Conservation (phyloP, 192 early-diverging fungal species). For the Entomortierella chlamydospora region DNA sequence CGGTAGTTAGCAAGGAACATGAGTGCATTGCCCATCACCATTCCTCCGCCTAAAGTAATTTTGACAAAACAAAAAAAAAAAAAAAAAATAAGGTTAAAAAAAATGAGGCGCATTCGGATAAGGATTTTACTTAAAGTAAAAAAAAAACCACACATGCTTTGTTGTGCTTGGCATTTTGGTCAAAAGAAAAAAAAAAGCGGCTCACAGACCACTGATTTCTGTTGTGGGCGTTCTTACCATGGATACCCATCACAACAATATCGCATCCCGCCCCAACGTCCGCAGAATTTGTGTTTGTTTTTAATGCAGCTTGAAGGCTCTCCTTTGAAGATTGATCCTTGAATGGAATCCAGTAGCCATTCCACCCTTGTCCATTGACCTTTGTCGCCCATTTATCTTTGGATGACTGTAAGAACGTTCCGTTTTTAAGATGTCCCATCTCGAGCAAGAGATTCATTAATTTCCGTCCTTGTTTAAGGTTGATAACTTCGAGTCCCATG, state of each 20-base stretch:
- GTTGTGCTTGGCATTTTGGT: too few relatives aligned
- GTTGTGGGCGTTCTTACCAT: slow-evolving; percentile 22
- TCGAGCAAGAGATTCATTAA: slow-evolving; percentile 18
- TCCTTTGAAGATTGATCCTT: slow-evolving; percentile 31
- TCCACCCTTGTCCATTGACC: slow-evolving; percentile 34
- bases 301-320: not conserved
- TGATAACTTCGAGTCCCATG: slow-evolving; percentile 24
- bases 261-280: slow-evolving; percentile 45
- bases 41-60: slow-evolving; percentile 37
- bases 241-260: slow-evolving; percentile 48
- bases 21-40: slow-evolving; percentile 36
- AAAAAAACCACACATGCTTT: too few relatives aligned
- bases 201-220: not conserved
- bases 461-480: slow-evolving; percentile 15
- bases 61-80: slow-evolving; percentile 13
- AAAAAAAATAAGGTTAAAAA: slow-evolving; percentile 10
- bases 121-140: too few relatives aligned
- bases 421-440: slow-evolving; percentile 14
- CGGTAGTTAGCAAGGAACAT: slow-evolving; percentile 41
- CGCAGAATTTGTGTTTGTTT: slow-evolving; percentile 1
- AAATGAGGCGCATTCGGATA: too few relatives aligned
- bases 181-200: not conserved
- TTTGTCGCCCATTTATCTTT: slow-evolving; percentile 43
- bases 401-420: slow-evolving; percentile 30
- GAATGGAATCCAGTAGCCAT: slow-evolving; percentile 51